Conservation (phyloP, 805 yeast species). For the Saccharomycopsis fibuligera region DNA sequence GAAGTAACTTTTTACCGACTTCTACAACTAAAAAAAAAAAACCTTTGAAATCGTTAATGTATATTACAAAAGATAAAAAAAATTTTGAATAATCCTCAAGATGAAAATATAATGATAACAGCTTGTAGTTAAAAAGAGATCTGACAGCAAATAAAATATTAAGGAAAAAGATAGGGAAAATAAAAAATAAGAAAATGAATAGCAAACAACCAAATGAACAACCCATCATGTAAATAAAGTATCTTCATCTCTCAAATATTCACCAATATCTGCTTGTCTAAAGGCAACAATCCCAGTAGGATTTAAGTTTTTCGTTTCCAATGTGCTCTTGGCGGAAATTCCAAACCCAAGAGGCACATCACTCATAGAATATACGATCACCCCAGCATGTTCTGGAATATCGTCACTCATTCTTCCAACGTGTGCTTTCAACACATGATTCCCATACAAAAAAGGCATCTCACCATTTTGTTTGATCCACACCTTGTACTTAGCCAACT, state of each 20-base stretch:
- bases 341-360: conserved; percentile 96
- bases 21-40: neutral
- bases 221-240: conserved; percentile 67
- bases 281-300: conserved; percentile 94
- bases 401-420: conserved; percentile 96
- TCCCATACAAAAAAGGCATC: conserved; percentile 96
- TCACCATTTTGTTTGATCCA: conserved; percentile 98
- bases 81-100: too few species aligned
- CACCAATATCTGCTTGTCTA: conserved; percentile 97
- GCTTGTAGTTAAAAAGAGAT: too few species aligned
- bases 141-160: too few species aligned
- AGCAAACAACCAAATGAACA: neutral
- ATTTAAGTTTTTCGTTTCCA: conserved; percentile 78
- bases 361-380: conserved; percentile 81
- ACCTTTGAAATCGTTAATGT: neutral
- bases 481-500: conserved; percentile 84
- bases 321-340: conserved; percentile 84
- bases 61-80: neutral
- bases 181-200: neutral
- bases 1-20: too few species aligned
- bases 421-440: conserved; percentile 94
- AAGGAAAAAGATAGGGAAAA: neutral
- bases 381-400: conserved; percentile 97
- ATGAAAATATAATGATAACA: too few species aligned
- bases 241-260: conserved; percentile 96